Evolutionary conservation across 768 basidiomycete species (phyloP).

Genomic region (Asterophora lycoperdoides): DNA sequence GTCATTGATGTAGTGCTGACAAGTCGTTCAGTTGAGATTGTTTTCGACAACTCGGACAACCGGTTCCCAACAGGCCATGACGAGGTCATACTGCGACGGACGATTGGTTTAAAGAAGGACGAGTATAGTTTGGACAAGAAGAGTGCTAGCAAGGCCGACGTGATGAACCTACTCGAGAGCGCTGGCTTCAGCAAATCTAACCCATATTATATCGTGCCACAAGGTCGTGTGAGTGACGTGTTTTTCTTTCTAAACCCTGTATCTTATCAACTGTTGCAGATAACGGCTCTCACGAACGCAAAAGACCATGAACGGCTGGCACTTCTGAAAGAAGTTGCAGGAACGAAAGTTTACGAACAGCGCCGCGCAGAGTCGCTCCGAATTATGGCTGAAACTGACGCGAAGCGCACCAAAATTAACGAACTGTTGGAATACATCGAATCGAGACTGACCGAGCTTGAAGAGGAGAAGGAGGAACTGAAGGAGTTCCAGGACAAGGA

Average conservation of each 20-base stretch:
- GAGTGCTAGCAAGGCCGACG: slow-evolving; percentile 92
- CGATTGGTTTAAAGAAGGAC: slow-evolving; percentile 97
- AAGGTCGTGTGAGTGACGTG: slow-evolving; percentile 72
- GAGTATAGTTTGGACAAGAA: slow-evolving; percentile 98
- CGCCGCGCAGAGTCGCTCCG: slow-evolving; percentile 87
- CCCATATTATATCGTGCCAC: slow-evolving; percentile 98
- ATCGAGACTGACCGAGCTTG: slow-evolving; percentile 82
- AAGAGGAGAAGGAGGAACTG: slow-evolving; percentile 97
- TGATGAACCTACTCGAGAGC: slow-evolving; percentile 94
- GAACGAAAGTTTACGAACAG: slow-evolving; percentile 97
- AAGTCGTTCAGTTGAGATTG: slow-evolving; percentile 66
- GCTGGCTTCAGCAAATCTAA: slow-evolving; percentile 98
- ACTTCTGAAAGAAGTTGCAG: slow-evolving; percentile 96
- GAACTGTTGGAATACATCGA: slow-evolving; percentile 91
- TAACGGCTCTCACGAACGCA: slow-evolving; percentile 94
- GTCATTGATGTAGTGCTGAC: slow-evolving; percentile 1
- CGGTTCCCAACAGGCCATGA: slow-evolving; percentile 91
- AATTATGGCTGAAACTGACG: slow-evolving; percentile 95
- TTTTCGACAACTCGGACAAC: slow-evolving; percentile 93
- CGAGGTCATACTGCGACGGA: slow-evolving; percentile 84
- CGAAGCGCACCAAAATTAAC: slow-evolving; percentile 86
- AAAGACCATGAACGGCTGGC: slow-evolving; percentile 93
- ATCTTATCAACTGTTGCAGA: slow-evolving; percentile 41
- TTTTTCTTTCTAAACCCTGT: slow-evolving; percentile 1
- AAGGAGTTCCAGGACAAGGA: slow-evolving; percentile 97